Base-by-base conservation (phyloP, 176 grass and related monocot genomes). In the Typha latifolia region DNA sequence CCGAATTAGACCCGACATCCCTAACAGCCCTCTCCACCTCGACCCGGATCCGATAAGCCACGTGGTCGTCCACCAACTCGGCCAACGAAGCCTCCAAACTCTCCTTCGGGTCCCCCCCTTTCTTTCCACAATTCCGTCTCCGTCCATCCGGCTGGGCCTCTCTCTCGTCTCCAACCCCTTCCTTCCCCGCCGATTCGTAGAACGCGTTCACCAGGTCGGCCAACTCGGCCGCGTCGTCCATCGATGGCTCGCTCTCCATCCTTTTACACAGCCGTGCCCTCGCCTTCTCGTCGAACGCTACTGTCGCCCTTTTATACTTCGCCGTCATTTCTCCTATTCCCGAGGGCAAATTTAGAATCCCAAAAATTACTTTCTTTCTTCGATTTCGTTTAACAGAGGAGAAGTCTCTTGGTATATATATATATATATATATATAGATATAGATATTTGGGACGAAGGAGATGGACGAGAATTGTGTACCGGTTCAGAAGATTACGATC, bases 141-240 rank as follows among this genome's bases (percentile, higher is more conserved):
- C 27, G 6, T 14, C 34, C 34, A 10, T 37, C 55, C 19, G 12
- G 26, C 26, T 48, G 32, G 5, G 31, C 12, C 11, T 81, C 66
- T 20, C 51, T 63, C 61, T 48, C 20, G 4, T 12, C 76, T 18
- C 14, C 68, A 49, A 3, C 55, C 67, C 47, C 48, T n/a, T 43
- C 68, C 16, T 31, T 50, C 22, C 51, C 72, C 79, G 23, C 67
- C 4, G 64, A 77, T 49, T 88, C 71, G 79, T 91, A 96, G 82
- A 96, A 96, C 62, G 86, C 84, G 49, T 84, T 55, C 9, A 91
- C 85, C 67, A 91, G 31, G 52, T 88, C 68, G 29, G 82, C 80
- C 71, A 96, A 76, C 15, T 78, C 71, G 49, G 85, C 82, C 37
- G 57, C 61, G 66, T 63, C 79, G 6, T 85, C 76, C 31, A 67